A percentile compares a stretch with the other conserved stretches of the same genome.
These are phyloP conservation scores for Oryza australiensis DNA, from an alignment of 176 grass and related monocot species.

Conservation along the genomic window DNA sequence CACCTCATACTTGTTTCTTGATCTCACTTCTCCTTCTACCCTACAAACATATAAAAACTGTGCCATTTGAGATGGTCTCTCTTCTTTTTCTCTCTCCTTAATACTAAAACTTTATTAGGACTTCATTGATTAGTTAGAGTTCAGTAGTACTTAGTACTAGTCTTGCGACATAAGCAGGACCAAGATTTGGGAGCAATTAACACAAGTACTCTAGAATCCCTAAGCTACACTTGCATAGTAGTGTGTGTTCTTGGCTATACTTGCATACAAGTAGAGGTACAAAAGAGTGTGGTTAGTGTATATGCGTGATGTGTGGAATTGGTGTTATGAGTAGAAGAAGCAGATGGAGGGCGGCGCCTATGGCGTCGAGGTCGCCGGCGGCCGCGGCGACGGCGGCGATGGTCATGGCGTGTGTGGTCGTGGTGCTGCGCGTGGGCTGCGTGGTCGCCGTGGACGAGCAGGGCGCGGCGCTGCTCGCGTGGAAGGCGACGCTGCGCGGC, in stretches of 20 bases:
- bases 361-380: not conserved
- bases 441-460: conserved; percentile 53
- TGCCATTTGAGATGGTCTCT: conserved; percentile 21
- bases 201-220: conserved; percentile 13
- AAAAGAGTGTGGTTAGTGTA: not conserved
- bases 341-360: conserved; percentile 37
- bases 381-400: conserved; percentile 4
- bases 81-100: conserved; percentile 7
- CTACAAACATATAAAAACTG: conserved; percentile 41
- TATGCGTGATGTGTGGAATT: conserved; percentile 21
- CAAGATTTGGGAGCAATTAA: conserved; percentile 49
- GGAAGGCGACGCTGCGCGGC: conserved; percentile 59
- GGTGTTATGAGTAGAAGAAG: conserved; percentile 28
- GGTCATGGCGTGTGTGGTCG: conserved; percentile 23
- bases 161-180: conserved; percentile 61
- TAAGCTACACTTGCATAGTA: conserved; percentile 15
- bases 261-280: conserved; percentile 19
- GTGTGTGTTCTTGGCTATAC: conserved; percentile 37
- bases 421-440: conserved; percentile 25
- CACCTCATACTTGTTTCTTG: conserved; percentile 22
- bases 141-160: conserved; percentile 6
- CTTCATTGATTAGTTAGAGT: conserved; percentile 21
- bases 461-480: conserved; percentile 61
- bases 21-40: conserved; percentile 1
- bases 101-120: conserved; percentile 34